These are phyloP conservation scores for Kluyveromyces wickerhamii DNA, from an alignment of 805 yeast species.

Conservation along the genomic window DNA sequence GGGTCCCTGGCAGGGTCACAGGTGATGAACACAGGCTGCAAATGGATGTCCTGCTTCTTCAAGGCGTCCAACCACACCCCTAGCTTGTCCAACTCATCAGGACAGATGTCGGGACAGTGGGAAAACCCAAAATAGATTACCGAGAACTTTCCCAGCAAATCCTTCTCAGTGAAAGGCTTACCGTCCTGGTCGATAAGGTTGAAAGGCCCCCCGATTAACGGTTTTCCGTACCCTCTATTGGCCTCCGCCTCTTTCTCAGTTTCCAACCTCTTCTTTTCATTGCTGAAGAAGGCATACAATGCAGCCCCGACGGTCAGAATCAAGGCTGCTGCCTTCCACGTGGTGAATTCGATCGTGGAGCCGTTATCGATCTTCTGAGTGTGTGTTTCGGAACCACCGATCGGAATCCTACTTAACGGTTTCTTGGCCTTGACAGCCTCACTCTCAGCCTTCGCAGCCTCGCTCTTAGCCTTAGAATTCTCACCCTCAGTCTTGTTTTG, in stretches of 20 bases:
- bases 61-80: slow-evolving; percentile 58
- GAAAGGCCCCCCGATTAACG: slow-evolving; percentile 89
- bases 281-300: slow-evolving; percentile 59
- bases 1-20: slow-evolving; percentile 96
- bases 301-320: slow-evolving; percentile 65
- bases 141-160: slow-evolving; percentile 71
- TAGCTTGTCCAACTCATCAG: slow-evolving; percentile 91
- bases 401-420: slow-evolving; percentile 73
- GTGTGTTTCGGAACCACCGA: slow-evolving; percentile 46
- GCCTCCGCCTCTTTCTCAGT: slow-evolving; percentile 74
- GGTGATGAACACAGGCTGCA: slow-evolving; percentile 87
- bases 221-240: slow-evolving; percentile 85
- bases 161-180: slow-evolving; percentile 63
- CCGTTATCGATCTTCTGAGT: slow-evolving; percentile 33
- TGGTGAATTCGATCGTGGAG: slow-evolving; percentile 52
- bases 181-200: slow-evolving; percentile 64
- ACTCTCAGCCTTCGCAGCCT: too few species aligned
- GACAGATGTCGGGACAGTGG: slow-evolving; percentile 97
- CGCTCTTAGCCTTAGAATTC: too few species aligned
- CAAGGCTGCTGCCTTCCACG: slow-evolving; percentile 76
- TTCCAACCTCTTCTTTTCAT: slow-evolving; percentile 68
- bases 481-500: too few species aligned
- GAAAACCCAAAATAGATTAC: slow-evolving; percentile 94
- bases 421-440: slow-evolving; percentile 37
- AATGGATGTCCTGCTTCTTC: slow-evolving; percentile 45